These are phyloP conservation scores for Daldinia eschscholtzii DNA, from an alignment of 2,329 filamentous ascomycete species.

Conservation along the genomic window DNA sequence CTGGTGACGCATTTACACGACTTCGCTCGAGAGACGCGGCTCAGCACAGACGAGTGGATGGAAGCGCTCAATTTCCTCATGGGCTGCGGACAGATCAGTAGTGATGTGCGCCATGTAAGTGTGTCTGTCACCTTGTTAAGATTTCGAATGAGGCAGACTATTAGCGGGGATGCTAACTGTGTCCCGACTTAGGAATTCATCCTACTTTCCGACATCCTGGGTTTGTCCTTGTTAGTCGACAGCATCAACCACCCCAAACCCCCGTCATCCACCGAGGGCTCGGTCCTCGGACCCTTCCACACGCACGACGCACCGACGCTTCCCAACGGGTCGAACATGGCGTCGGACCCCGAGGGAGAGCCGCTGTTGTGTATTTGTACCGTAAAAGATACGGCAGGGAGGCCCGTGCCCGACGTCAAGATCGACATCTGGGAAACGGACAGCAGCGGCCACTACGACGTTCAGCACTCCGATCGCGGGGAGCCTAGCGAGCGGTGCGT, in stretches of 20 bases:
- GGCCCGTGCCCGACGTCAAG: conserved; percentile 73
- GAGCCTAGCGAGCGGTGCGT: conserved; percentile 79
- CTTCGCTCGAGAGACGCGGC: conserved; percentile 81
- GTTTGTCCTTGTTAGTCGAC: conserved; percentile 83
- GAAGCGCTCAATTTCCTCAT: conserved; percentile 78
- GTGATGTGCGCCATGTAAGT: conserved; percentile 77
- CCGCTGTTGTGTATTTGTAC: conserved; percentile 80
- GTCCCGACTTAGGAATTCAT: conserved; percentile 75
- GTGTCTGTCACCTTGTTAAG: conserved; percentile 32
- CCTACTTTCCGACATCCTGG: conserved; percentile 82
- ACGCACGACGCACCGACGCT: conserved; percentile 77
- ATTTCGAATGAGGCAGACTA: not conserved
- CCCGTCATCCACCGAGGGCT: conserved; percentile 76
- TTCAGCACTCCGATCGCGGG: conserved; percentile 75
- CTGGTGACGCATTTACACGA: conserved; percentile 84
- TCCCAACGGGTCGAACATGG: conserved; percentile 71
- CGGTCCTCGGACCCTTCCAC: conserved; percentile 86
- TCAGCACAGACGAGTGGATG: conserved; percentile 85
- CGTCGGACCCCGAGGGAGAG: conserved; percentile 76
- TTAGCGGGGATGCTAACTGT: conserved; percentile 19
- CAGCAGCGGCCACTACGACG: conserved; percentile 83
- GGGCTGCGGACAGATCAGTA: conserved; percentile 78
- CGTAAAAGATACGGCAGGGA: conserved; percentile 73
- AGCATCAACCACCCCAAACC: conserved; percentile 87
- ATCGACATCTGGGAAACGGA: conserved; percentile 91